Evolutionary conservation across 1,284 basidiomycete genomes (phyloP), one percentile per base, ranked within the genome.

Genomic region (Heterobasidion annosum): DNA sequence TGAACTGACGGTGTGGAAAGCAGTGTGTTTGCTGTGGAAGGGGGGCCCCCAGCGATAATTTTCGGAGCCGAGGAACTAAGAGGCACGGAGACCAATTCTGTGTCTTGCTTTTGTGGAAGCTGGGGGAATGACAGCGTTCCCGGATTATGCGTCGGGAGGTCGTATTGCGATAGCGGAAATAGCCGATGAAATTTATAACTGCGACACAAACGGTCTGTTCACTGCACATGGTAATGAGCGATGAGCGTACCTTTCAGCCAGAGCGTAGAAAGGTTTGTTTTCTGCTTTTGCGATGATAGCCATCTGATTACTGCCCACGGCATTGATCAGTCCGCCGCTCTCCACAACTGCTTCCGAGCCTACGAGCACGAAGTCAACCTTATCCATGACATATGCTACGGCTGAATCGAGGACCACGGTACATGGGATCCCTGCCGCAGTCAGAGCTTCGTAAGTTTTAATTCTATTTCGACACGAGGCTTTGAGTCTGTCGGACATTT

Each of bases 341-440:
- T 98, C 95, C 2, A 96, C 93, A 13, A 99, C 95, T 6, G 95
- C 96, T 73, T 99, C 96, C 25, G 93, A 94, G 8, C 96, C 96
- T 25, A 98, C 93, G 44, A 99, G 81, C 48, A 96, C 91, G 64
- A 98, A 86, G 69, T 99, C 93, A 15, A 73, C 73, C 57, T 91
- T 88, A 62, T 96, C 91, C 88, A 99, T 98, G 59, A 93, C 85
- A 73, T 98, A 99, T 18, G 93, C 93, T 4, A 98, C 94, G 1
- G 96, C 95, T 8, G 93, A 93, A 71, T 99, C 97, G 54, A 99
- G 80, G 8, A 99, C 87, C 54, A 99, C 88, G 1, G 92, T 93
- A 70, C 92, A 95, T 4, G 95, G 94, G 58, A 99, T 92, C 2
- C 94, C 94, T 15, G 85, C 88, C 34, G 85, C 83, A 9, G 84